Percentiles rank a stretch among this genome's conserved stretches.
Conservation (phyloP, 2,329 filamentous ascomycete species). For the Penicillium sp. region DNA sequence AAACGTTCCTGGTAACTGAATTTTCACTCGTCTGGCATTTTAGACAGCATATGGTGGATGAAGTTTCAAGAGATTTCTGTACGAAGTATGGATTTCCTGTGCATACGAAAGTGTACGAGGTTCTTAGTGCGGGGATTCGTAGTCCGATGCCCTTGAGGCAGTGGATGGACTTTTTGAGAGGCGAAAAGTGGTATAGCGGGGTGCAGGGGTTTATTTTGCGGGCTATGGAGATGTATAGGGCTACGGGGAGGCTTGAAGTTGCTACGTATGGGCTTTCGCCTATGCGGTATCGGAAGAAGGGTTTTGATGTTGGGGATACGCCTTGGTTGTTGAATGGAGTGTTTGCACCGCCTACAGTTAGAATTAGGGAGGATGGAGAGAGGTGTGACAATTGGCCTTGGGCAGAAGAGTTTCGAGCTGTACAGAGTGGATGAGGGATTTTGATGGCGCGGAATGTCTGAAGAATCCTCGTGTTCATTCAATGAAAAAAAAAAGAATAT, state of each 20-base stretch:
- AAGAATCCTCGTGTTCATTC: neutral
- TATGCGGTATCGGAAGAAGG: constrained; percentile 10
- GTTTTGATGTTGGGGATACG: constrained; percentile 6
- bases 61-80: constrained; percentile 2
- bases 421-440: neutral
- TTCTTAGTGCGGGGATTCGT: constrained; percentile 2
- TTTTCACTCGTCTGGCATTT: constrained; percentile 16
- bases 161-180: neutral
- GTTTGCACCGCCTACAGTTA: constrained; percentile 12
- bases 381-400: constrained; percentile 11
- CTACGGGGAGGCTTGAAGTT: constrained; percentile 10
- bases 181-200: neutral
- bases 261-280: constrained; percentile 14
- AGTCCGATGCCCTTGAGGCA: neutral
- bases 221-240: constrained; percentile 11
- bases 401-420: neutral
- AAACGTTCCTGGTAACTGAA: constrained; percentile 13
- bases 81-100: constrained; percentile 3
- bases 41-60: constrained; percentile 10
- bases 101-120: constrained; percentile 3
- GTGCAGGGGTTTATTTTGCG: constrained; percentile 4
- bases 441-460: neutral
- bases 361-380: constrained; percentile 5
- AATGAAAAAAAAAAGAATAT: too few relatives aligned
- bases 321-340: constrained; percentile 16